phyloP scores from a whole-genome alignment of 768 basidiomycete species.

The Termitomyces sp. region DNA sequence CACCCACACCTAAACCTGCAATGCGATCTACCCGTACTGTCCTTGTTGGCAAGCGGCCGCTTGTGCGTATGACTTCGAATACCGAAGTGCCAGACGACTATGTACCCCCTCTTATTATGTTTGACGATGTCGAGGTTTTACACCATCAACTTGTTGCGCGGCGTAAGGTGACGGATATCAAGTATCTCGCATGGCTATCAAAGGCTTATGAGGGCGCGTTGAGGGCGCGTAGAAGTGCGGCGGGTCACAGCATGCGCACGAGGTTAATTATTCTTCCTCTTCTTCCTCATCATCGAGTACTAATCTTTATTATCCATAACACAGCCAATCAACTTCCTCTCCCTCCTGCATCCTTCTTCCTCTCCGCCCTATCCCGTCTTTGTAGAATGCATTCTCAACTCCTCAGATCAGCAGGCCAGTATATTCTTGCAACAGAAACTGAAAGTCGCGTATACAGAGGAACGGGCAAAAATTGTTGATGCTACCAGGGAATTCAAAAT shows the following conservation, averaged over 20 bases:
- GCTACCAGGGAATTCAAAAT: conserved; percentile 83
- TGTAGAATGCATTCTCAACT: conserved; percentile 82
- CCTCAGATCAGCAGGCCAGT: conserved; percentile 86
- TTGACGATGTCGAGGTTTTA: conserved; percentile 72
- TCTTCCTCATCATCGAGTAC: not conserved
- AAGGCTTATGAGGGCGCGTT: conserved; percentile 73
- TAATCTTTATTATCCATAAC: not conserved
- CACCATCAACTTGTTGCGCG: conserved; percentile 65
- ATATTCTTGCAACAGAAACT: conserved; percentile 90
- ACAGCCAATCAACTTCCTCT: conserved; percentile 88
- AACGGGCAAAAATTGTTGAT: conserved; percentile 80
- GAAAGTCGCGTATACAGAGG: conserved; percentile 77
- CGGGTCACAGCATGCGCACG: conserved; percentile 13
- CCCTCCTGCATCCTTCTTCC: conserved; percentile 78
- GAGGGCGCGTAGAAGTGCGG: conserved; percentile 52
- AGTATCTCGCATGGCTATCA: conserved; percentile 69
- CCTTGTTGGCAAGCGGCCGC: conserved; percentile 53
- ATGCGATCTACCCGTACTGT: conserved; percentile 58
- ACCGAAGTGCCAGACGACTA: conserved; percentile 67
- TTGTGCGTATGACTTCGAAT: conserved; percentile 66
- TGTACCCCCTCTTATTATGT: conserved; percentile 78
- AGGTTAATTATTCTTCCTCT: conserved; percentile 23
- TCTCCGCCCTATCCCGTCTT: conserved; percentile 82
- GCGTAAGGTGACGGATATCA: conserved; percentile 44
- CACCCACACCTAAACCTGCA: conserved; percentile 37